Evolutionary conservation across 2,329 filamentous ascomycete species (phyloP).

Genomic region (Phialophora chinensis): DNA sequence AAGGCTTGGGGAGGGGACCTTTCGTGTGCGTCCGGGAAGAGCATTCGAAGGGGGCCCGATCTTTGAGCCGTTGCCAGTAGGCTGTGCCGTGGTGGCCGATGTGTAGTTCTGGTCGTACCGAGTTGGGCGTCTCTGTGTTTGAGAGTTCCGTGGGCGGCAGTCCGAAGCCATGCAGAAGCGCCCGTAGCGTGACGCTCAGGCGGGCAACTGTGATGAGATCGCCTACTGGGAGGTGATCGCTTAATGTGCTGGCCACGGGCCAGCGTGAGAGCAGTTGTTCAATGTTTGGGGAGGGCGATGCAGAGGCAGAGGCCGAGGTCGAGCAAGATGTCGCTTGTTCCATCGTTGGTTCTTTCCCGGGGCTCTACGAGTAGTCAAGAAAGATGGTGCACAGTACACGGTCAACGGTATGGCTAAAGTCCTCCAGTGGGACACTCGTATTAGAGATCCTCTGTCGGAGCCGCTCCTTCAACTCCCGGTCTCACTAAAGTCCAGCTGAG

Average conservation of each 20-base stretch:
- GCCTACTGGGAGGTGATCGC: constrained; percentile 39
- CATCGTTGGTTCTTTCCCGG: no score
- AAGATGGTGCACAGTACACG: not conserved
- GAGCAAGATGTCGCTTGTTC: not conserved
- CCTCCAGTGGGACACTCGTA: not conserved
- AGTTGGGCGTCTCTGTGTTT: not conserved
- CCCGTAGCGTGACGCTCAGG: constrained; percentile 39
- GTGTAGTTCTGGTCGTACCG: constrained; percentile 36
- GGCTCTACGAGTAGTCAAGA: not conserved
- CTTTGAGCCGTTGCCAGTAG: constrained; percentile 43
- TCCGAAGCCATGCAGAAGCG: constrained; percentile 43
- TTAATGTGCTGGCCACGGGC: constrained; percentile 41
- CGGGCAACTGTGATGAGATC: constrained; percentile 43
- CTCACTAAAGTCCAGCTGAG: not conserved
- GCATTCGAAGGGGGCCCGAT: constrained; percentile 38
- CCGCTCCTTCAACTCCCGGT: not conserved
- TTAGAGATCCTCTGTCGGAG: not conserved
- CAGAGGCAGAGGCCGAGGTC: not conserved
- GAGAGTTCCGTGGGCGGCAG: constrained; percentile 7
- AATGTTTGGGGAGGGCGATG: constrained; percentile 25
- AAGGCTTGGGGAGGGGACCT: constrained; percentile 37
- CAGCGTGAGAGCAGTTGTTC: constrained; percentile 41
- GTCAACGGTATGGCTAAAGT: not conserved
- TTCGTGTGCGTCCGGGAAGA: constrained; percentile 40
- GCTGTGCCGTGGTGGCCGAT: constrained; percentile 42